A percentile compares a stretch with the other conserved stretches of the same genome.
Conservation (phyloP, 345 rosid genomes). For the Citrus glauca region DNA sequence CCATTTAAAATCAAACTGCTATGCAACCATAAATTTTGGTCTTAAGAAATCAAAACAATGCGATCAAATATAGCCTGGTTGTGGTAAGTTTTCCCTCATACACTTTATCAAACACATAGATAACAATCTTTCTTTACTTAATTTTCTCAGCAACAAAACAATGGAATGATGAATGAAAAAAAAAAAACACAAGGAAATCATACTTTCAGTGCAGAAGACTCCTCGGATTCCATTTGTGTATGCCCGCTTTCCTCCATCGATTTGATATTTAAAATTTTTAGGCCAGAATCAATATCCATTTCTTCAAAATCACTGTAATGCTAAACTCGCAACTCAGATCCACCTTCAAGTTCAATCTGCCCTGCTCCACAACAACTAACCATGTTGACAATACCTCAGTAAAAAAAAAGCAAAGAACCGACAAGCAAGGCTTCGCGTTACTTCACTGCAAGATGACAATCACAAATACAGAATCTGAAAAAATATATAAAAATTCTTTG, state of each 20-base stretch:
- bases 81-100: not conserved
- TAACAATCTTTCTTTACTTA: not conserved
- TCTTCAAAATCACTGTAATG: not conserved
- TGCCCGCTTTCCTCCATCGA: constrained; percentile 30
- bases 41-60: not conserved
- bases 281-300: constrained; percentile 53
- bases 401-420: not conserved
- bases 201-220: constrained; percentile 1
- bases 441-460: not conserved
- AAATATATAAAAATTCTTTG: too few relatives aligned
- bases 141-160: not conserved
- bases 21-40: not conserved
- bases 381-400: too few relatives aligned
- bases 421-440: not conserved
- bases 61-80: not conserved
- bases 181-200: not conserved
- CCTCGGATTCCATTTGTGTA: constrained; percentile 37
- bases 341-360: not conserved
- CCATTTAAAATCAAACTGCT: not conserved
- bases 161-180: not conserved
- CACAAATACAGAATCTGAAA: not conserved
- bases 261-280: constrained; percentile 21
- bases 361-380: not conserved
- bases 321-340: not conserved
- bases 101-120: not conserved